Evolutionary conservation across 2,329 filamentous ascomycete species (phyloP).

Genomic region (Didymella pinodella): DNA sequence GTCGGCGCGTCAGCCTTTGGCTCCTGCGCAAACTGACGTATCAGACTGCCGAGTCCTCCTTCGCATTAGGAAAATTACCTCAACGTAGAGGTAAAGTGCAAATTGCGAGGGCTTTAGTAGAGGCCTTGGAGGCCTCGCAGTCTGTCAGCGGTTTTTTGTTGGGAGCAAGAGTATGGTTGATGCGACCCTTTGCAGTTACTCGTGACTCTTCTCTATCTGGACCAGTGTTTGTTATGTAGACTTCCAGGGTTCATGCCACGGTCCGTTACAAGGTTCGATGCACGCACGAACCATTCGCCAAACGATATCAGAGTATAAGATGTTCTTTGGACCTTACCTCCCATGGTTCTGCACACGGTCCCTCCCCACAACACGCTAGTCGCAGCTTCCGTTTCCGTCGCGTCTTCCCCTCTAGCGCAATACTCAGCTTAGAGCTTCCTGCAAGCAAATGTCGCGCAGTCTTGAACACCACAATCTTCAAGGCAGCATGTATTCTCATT

Average conservation of each 20-base stretch:
- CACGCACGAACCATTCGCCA: neutral
- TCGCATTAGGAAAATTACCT: neutral
- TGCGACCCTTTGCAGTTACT: neutral
- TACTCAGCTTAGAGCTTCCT: slow-evolving; percentile 10
- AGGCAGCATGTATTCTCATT: slow-evolving; percentile 33
- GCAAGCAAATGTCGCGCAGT: slow-evolving; percentile 10
- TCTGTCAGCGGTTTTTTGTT: neutral
- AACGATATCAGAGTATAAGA: neutral
- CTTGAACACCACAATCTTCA: slow-evolving; percentile 2
- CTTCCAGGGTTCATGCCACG: neutral
- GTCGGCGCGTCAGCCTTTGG: slow-evolving; percentile 9
- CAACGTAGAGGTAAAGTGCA: neutral
- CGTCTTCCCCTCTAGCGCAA: slow-evolving; percentile 7
- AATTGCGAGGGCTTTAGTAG: neutral
- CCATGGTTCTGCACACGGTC: neutral
- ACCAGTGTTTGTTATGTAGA: neutral
- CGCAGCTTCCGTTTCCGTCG: slow-evolving; percentile 17
- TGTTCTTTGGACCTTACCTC: neutral
- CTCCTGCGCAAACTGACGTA: neutral
- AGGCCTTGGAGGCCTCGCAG: neutral
- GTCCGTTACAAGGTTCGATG: neutral
- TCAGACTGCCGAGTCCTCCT: neutral
- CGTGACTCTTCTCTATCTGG: neutral
- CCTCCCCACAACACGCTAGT: slow-evolving; percentile 20
- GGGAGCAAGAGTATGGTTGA: neutral